These are phyloP conservation scores for Magnolia kwangsiensis DNA, from an alignment of 164 flowering plant species.

Conservation along the genomic window DNA sequence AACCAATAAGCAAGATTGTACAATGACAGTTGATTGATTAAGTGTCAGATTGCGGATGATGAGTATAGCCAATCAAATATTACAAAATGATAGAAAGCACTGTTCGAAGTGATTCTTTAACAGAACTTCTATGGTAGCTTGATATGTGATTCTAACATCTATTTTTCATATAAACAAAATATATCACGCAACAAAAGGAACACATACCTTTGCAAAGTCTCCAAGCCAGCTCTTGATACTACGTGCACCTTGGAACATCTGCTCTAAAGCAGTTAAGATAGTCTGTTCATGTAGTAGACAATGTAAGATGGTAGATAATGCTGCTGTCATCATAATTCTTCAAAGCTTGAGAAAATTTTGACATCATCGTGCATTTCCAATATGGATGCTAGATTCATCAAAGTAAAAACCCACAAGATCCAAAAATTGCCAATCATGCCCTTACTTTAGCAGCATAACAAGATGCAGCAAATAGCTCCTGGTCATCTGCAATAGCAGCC, in stretches of 20 bases:
- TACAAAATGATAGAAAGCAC: not conserved
- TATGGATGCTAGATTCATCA: not conserved
- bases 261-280: constrained; percentile 85
- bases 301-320: constrained; percentile 1
- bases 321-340: not conserved
- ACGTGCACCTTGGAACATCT: constrained; percentile 97
- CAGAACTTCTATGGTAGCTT: not conserved
- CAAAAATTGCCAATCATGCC: not conserved
- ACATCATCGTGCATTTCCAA: not conserved
- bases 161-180: not conserved
- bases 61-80: not conserved
- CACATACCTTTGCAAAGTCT: constrained; percentile 39
- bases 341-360: not conserved
- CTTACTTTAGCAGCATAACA: constrained; percentile 95
- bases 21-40: not conserved
- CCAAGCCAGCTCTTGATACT: constrained; percentile 97
- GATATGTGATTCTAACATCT: not conserved
- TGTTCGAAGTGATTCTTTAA: not conserved
- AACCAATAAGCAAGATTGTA: not conserved
- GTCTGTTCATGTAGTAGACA: constrained; percentile 41
- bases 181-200: not conserved
- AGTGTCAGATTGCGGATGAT: not conserved
- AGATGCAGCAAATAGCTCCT: constrained; percentile 61
- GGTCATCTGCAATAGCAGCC: constrained; percentile 47
- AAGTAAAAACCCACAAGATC: not conserved